Evolutionary conservation across 345 rosid species (phyloP), one percentile per base, ranked within the genome.

Genomic region (Psidium guajava): DNA sequence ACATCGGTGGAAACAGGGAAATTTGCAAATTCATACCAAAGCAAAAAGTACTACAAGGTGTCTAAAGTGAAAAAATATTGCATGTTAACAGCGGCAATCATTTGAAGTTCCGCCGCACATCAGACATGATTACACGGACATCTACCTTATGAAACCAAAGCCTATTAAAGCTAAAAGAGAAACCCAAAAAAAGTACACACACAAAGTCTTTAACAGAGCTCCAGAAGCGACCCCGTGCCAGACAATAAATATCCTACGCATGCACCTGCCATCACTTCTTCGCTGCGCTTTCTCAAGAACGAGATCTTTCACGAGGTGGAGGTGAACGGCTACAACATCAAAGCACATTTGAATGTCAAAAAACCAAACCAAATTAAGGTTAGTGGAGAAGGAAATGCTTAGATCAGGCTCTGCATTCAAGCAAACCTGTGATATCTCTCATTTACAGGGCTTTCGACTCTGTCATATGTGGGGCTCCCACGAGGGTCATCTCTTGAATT

Each of bases 391-490:
- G 50, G 2, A n/a, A 22, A n/a, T 36, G 50, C 24, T 42, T 28
- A 86, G 36, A 3, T 11, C 24, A 74, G 69, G 58, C 27, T n/a
- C 28, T 55, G n/a, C 11, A 22, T 36, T 24, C 50, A 82, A 28
- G 83, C 81, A 51, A 75, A 91, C 96, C 96, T 91, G 88, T 69
- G 87, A 81, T 86, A 89, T 90, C 94, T 90, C 59, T 89, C 92
- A 64, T 89, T 86, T 53, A 85, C 85, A 10, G 98, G 97, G 91
- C 97, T 96, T 47, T 92, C 95, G 24, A 87, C 96, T 85, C 92
- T 93, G 83, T 86, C 94, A 40, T 91, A 91, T 81, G 74, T 82
- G 54, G 92, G 94, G 88, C 95, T 95, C 6, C 85, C 91, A 82
- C 89, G 92, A 51, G 88, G 87, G 84, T 89, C 90, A 83, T 91